These are phyloP conservation scores for Perkinsela sp. DNA, from an alignment of 208 protist genomes.

Conservation along the genomic window DNA sequence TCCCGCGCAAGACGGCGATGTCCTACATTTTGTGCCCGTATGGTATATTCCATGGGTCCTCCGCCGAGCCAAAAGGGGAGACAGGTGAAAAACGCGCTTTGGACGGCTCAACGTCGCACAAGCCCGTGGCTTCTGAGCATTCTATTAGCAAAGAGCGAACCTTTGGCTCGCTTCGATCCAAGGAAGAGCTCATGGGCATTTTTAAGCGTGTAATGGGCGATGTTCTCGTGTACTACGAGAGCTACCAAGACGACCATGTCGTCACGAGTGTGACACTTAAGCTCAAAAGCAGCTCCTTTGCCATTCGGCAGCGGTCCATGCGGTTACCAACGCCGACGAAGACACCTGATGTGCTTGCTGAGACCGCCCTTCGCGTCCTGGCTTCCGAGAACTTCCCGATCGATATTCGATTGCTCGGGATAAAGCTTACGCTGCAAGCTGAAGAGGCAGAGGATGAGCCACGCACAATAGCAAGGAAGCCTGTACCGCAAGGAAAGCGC, in stretches of 20 bases:
- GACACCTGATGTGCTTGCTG: not conserved
- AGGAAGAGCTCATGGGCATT: not conserved
- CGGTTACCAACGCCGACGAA: not conserved
- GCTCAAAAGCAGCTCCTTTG: not conserved
- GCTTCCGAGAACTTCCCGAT: not conserved
- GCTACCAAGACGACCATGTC: not conserved
- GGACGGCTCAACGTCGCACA: not conserved
- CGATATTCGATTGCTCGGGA: not conserved
- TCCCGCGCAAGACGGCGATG: not conserved
- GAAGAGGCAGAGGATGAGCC: too few relatives aligned
- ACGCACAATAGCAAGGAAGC: too few relatives aligned
- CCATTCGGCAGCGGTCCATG: not conserved
- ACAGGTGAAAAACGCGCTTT: not conserved
- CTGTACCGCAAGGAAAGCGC: too few relatives aligned
- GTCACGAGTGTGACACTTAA: not conserved
- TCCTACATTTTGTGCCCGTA: not conserved
- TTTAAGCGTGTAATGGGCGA: not conserved
- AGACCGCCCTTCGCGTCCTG: not conserved
- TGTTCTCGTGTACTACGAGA: not conserved
- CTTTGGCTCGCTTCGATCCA: not conserved
- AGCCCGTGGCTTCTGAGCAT: not conserved
- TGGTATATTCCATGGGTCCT: too few relatives aligned
- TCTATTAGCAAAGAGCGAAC: constrained; percentile 1
- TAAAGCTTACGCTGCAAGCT: not conserved
- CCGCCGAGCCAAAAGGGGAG: not conserved